Conservation (phyloP, 2,329 filamentous ascomycete species). For the Aplosporella prunicola region DNA sequence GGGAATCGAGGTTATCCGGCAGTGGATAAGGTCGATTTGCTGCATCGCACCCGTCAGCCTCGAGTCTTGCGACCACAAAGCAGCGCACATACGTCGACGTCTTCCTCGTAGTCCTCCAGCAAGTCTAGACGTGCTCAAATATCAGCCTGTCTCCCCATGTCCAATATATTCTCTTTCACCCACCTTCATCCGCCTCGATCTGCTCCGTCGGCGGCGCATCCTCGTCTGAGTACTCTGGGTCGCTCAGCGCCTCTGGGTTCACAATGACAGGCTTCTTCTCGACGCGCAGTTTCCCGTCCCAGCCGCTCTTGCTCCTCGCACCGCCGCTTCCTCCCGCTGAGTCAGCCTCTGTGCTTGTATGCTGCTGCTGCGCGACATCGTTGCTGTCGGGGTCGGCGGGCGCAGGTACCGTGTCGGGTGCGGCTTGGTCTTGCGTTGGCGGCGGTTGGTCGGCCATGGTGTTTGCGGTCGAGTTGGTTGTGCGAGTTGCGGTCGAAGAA, state of each 20-base stretch:
- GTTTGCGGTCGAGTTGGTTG: no score
- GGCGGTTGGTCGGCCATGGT: no score
- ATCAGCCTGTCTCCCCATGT: neutral
- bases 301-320: constrained; percentile 51
- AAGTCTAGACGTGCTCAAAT: constrained; percentile 37
- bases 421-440: no score
- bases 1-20: constrained; percentile 67
- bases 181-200: constrained; percentile 75
- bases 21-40: constrained; percentile 76
- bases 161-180: constrained; percentile 9
- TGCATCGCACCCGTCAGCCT: neutral
- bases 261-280: constrained; percentile 58
- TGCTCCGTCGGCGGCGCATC: constrained; percentile 59
- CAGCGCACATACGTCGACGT: constrained; percentile 33
- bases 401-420: no score
- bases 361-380: no score
- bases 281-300: constrained; percentile 75
- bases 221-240: constrained; percentile 75
- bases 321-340: no score
- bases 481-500: no score
- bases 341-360: no score
- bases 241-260: constrained; percentile 74
- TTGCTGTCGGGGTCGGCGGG: no score
- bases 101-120: constrained; percentile 47
- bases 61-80: constrained; percentile 47